Evolutionary conservation across 257 asterid genomes (phyloP).

Genomic region (Solanum microdontum): DNA sequence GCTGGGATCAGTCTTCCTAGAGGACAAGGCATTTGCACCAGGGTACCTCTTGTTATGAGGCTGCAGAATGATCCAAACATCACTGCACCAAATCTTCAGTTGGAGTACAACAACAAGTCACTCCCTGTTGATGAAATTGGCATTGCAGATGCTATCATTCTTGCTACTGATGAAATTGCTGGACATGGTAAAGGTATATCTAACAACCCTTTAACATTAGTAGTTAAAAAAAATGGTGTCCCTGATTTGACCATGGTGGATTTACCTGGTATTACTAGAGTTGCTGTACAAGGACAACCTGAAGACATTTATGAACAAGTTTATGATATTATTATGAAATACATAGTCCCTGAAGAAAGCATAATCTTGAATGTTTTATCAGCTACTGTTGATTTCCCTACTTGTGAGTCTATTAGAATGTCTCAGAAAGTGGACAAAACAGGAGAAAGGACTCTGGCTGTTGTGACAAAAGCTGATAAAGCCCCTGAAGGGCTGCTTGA

Average conservation of each 20-base stretch:
- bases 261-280: not conserved
- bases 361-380: not conserved
- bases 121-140: not conserved
- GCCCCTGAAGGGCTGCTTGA: not conserved
- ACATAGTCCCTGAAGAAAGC: not conserved
- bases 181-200: not conserved
- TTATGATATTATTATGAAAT: not conserved
- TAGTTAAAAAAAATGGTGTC: not conserved
- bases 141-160: not conserved
- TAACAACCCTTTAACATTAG: not conserved
- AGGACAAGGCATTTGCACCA: slow-evolving; percentile 43
- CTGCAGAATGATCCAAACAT: slow-evolving; percentile 9
- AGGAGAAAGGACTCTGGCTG: not conserved
- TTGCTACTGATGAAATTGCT: not conserved
- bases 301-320: not conserved
- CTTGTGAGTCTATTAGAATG: not conserved
- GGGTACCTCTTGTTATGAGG: slow-evolving; percentile 34
- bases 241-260: not conserved
- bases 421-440: not conserved
- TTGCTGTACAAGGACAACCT: not conserved
- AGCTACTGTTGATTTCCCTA: not conserved
- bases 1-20: slow-evolving; percentile 45
- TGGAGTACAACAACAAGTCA: slow-evolving; percentile 9
- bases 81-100: slow-evolving; percentile 7
- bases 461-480: not conserved